Base-by-base conservation (phyloP, 306 rosid genomes). In the Ziziphus jujuba region DNA sequence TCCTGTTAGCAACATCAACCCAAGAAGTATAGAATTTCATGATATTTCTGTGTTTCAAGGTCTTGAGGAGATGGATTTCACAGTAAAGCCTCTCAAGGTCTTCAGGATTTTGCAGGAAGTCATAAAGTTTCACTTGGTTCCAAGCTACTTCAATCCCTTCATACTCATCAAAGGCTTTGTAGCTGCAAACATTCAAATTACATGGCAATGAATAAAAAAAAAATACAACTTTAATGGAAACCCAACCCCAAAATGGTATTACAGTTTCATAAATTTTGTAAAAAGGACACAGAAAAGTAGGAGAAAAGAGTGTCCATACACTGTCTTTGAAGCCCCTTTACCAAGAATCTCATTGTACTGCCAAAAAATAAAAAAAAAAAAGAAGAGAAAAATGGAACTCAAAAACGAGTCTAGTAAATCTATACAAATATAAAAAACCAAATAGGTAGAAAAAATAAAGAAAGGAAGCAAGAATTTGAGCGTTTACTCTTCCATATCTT, bases 61-160 rank as follows among this genome's bases (percentile, higher is more conserved):
- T 95, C 81, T 95, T 88, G 76, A 95, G 96, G 53, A 95, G 91
- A 86, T 95, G 99, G 64, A 95, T 95, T 88, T 95, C 99, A 59
- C 88, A 33, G 69, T 91, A 91, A 36, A 95, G 65, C 72, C 99
- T 85, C 78, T 91, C 92, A 35, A 91, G 90, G 77, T 91, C 96
- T 76, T 90, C 89, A 65, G 99, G 89, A 48, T 80, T 87, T 75
- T 75, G 83, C 71, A 88, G 74, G 61, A 95, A 88, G 36, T 95
- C 97, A 20, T 75, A 66, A 43, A 95, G 89, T 78, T 87, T 95
- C 77, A 95, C 99, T 77, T 95, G 97, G 68, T 95, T 95, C 99
- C 99, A 95, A 51, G 99, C 99, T 33, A 95, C 99, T 85, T 95
- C 99, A 82, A 87, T 88, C 65, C 99, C 99, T 79, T 88, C 84